Conservation (phyloP, 805 yeast species). For the Peterozyma xylosa region DNA sequence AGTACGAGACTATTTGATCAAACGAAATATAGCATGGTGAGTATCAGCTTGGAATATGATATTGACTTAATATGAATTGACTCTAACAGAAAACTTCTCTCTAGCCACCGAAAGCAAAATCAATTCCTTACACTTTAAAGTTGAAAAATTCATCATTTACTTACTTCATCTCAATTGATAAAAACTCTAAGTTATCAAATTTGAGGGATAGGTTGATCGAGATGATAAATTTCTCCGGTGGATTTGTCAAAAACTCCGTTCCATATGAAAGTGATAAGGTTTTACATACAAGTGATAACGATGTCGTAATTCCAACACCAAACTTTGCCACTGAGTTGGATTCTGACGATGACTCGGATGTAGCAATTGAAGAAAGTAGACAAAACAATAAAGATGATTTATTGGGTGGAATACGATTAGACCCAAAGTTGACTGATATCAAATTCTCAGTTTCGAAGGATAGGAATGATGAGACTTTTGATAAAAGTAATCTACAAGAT, state of each 20-base stretch:
- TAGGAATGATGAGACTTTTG: too few species aligned
- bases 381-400: conserved; percentile 18
- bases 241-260: conserved; percentile 23
- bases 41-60: too few species aligned
- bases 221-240: conserved; percentile 42
- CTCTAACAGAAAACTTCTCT: background rate
- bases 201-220: conserved; percentile 23
- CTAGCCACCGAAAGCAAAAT: background rate
- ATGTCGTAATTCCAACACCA: conserved; percentile 31
- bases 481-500: too few species aligned
- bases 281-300: conserved; percentile 10
- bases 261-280: conserved; percentile 21
- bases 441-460: too few species aligned
- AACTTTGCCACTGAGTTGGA: conserved; percentile 26
- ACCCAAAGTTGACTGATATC: too few species aligned
- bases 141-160: conserved; percentile 28
- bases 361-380: conserved; percentile 12
- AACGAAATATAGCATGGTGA: too few species aligned
- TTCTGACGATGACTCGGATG: conserved; percentile 21
- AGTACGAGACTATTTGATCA: background rate
- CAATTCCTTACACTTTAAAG: conserved; percentile 17
- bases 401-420: conserved; percentile 26
- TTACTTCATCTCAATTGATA: conserved; percentile 19
- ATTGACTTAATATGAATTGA: too few species aligned
- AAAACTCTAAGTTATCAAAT: conserved; percentile 15